Conservation (phyloP, 1,284 basidiomycete species). For the Pterulicium gracile region DNA sequence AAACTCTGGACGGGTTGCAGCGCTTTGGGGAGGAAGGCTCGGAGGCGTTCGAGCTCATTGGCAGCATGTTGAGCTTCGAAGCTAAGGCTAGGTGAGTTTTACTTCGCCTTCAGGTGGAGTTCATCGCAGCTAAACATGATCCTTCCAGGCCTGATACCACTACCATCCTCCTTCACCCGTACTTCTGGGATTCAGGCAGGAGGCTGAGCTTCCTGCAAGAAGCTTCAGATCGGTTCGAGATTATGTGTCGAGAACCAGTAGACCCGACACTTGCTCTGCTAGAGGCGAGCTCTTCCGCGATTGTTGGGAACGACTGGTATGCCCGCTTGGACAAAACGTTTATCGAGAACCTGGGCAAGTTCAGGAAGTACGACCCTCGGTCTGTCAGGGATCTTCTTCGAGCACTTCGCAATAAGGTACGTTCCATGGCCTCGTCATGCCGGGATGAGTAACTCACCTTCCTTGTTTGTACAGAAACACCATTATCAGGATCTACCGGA, state of each 20-base stretch:
- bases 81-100: conserved; percentile 55
- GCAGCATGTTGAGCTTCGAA: conserved; percentile 65
- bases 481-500: conserved; percentile 96
- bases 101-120: not conserved
- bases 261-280: conserved; percentile 69
- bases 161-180: conserved; percentile 83
- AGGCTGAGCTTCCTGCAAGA: conserved; percentile 92
- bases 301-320: conserved; percentile 88
- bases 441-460: conserved; percentile 8
- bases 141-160: conserved; percentile 75
- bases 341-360: conserved; percentile 92
- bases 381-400: conserved; percentile 88
- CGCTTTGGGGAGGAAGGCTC: conserved; percentile 84
- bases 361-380: conserved; percentile 88
- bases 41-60: conserved; percentile 76
- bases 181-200: conserved; percentile 89
- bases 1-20: conserved; percentile 59
- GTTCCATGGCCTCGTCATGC: conserved; percentile 15
- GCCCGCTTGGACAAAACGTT: conserved; percentile 79
- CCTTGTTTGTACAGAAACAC: conserved; percentile 64
- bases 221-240: conserved; percentile 95
- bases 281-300: conserved; percentile 55
- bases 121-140: not conserved
- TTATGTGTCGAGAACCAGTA: conserved; percentile 88
- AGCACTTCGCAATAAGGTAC: conserved; percentile 90